Evolutionary conservation across 2,329 filamentous ascomycete genomes (phyloP).

Genomic region (Fusarium nisikadoi): DNA sequence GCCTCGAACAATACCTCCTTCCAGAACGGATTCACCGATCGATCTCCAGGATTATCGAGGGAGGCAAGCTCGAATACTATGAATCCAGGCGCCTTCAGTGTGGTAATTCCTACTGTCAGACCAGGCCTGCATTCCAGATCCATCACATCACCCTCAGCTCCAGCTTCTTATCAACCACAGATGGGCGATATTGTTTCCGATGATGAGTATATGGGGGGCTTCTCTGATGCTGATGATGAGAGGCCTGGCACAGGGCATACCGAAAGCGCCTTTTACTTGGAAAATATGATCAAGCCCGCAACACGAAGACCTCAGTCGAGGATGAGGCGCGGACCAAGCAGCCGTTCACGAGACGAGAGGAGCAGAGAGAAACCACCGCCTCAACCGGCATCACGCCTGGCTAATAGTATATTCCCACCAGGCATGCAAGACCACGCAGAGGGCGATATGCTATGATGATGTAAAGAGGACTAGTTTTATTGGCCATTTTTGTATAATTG

Average conservation of each 20-base stretch:
- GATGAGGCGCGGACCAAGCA: constrained; percentile 46
- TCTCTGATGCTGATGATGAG: constrained; percentile 81
- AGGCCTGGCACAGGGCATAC: constrained; percentile 53
- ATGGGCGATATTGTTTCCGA: constrained; percentile 75
- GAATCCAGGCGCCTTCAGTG: constrained; percentile 69
- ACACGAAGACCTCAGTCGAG: constrained; percentile 65
- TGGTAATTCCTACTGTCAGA: constrained; percentile 55
- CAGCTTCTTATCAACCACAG: constrained; percentile 64
- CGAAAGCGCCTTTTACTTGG: constrained; percentile 65
- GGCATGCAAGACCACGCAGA: constrained; percentile 50
- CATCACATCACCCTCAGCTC: constrained; percentile 80
- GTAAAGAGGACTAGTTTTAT: not conserved
- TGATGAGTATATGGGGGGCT: constrained; percentile 78
- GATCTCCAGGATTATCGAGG: constrained; percentile 68
- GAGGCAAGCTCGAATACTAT: constrained; percentile 70
- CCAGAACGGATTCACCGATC: constrained; percentile 88
- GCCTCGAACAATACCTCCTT: constrained; percentile 84
- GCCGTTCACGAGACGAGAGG: constrained; percentile 50
- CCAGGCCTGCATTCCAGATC: constrained; percentile 83
- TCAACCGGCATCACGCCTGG: constrained; percentile 56
- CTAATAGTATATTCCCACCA: constrained; percentile 47
- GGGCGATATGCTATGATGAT: constrained; percentile 50
- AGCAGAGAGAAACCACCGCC: constrained; percentile 50
- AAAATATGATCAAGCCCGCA: constrained; percentile 70
- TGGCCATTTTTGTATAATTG: constrained; percentile 14